Evolutionary conservation across 768 basidiomycete genomes (phyloP), one percentile per base, ranked within the genome.

Genomic region (Infundibulicybe gibba): DNA sequence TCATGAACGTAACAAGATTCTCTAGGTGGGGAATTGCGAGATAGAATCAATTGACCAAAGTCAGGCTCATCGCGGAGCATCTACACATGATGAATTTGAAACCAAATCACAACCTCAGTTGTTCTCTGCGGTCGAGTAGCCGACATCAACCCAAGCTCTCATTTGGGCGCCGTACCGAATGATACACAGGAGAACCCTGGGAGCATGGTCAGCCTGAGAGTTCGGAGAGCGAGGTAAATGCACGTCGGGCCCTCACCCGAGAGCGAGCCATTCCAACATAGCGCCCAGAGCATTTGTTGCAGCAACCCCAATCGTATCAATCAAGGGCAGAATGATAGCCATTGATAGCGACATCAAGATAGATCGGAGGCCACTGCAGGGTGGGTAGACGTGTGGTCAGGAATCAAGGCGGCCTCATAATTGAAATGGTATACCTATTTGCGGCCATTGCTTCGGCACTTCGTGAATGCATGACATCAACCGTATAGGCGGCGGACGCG

Each of bases 371-470:
- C 81, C 83, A 34, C 17, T 15, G 15, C n/a, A n/a, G n/a, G n/a
- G 33, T 8, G 11, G 25, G 32, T 12, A 13, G n/a, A 43, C 12
- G 17, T 30, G 45, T 14, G n/a, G 14, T 31, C 17, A 3, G 19
- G 10, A 35, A 32, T 20, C 5, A 34, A 10, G 15, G 10, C 33
- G 15, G 15, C 15, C 10, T 34, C 10, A 15, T n/a, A 19, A 19
- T 39, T 16, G 25, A 15, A 3, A 39, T 30, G 32, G 21, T 77
- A 20, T 44, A 85, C 85, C 63, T 64, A 45, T 65, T 67, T 0
- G 77, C 82, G 2, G 81, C 84, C 61, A 75, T 70, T n/a, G 72
- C 69, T 54, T 87, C 84, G 2, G 85, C 81, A 51, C 85, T 85
- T 19, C 73, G 70, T 19, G 67, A 57, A 32, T 80, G 83, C 61